These are phyloP conservation scores for Ophiostoma triangulosporum DNA, from an alignment of 2,329 filamentous ascomycete genomes.

Conservation along the genomic window DNA sequence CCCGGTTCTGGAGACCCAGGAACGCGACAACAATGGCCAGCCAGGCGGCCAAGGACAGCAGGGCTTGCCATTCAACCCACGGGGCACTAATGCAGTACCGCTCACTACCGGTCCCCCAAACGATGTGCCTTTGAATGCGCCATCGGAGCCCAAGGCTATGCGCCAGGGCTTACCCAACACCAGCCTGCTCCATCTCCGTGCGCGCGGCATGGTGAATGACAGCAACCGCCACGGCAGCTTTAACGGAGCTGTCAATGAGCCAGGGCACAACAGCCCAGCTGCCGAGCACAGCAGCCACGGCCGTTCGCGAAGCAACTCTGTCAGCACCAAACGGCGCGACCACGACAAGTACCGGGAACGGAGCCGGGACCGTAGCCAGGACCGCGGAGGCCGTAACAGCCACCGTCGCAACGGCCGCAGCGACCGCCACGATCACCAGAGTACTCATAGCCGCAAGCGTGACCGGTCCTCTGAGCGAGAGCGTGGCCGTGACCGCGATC, in stretches of 20 bases:
- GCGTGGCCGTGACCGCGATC: constrained; percentile 13
- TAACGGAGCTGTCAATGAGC: background rate
- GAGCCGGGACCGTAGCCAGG: constrained; percentile 18
- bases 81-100: background rate
- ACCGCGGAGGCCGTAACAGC: constrained; percentile 17
- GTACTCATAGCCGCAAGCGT: background rate
- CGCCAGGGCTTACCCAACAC: constrained; percentile 76
- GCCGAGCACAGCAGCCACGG: constrained; percentile 19
- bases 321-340: constrained; percentile 18
- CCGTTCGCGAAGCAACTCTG: constrained; percentile 36
- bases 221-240: constrained; percentile 9
- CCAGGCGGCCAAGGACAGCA: background rate
- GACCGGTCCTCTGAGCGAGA: background rate
- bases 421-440: background rate
- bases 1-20: background rate
- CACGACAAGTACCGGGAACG: constrained; percentile 25
- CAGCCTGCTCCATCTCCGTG: constrained; percentile 52
- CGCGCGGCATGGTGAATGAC: constrained; percentile 23
- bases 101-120: background rate
- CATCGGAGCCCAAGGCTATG: constrained; percentile 91
- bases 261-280: constrained; percentile 9
- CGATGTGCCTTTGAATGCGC: constrained; percentile 54
- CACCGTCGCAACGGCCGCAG: constrained; percentile 20
- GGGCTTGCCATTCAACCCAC: constrained; percentile 1
- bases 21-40: background rate